A percentile compares a stretch with the other conserved stretches of the same genome.
phyloP scores from a whole-genome alignment of 192 early-diverging fungal genomes.

The Lobosporangium transversale region DNA sequence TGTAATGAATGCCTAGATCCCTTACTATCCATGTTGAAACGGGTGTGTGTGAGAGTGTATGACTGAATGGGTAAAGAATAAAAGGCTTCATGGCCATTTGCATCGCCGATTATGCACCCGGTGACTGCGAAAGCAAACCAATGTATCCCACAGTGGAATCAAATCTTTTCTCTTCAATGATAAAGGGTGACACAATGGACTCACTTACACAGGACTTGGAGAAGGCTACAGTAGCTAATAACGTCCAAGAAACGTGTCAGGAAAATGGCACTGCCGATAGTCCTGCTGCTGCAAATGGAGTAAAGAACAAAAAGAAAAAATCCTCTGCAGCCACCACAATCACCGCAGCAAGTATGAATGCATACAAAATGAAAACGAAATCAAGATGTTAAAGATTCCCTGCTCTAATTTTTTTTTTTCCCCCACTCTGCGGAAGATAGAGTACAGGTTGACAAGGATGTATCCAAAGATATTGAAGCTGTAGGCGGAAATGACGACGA shows the following conservation, averaged over 20 bases:
- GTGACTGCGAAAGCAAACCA: too few species aligned
- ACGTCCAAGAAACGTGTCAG: background rate
- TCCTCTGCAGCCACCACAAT: background rate
- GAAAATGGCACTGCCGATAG: background rate
- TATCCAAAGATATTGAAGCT: background rate
- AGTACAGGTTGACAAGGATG: background rate
- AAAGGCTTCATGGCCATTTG: too few species aligned
- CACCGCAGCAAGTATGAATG: background rate
- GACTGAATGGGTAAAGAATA: background rate
- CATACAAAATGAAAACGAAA: background rate
- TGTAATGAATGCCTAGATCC: background rate
- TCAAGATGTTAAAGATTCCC: background rate
- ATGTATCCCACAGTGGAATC: too few species aligned
- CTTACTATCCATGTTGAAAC: constrained; percentile 36
- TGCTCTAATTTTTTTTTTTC: background rate
- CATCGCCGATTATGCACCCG: too few species aligned
- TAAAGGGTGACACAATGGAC: constrained; percentile 21
- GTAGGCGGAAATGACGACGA: background rate
- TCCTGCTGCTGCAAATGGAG: background rate
- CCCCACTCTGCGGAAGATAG: background rate
- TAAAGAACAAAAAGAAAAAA: constrained; percentile 22
- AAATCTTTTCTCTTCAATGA: too few species aligned
- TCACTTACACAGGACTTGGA: constrained; percentile 16
- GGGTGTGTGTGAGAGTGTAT: constrained; percentile 5
- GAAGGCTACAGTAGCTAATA: constrained; percentile 2